Evolutionary conservation across 352 stramenopile species (phyloP).

Genomic region (Globisporangium parvum): DNA sequence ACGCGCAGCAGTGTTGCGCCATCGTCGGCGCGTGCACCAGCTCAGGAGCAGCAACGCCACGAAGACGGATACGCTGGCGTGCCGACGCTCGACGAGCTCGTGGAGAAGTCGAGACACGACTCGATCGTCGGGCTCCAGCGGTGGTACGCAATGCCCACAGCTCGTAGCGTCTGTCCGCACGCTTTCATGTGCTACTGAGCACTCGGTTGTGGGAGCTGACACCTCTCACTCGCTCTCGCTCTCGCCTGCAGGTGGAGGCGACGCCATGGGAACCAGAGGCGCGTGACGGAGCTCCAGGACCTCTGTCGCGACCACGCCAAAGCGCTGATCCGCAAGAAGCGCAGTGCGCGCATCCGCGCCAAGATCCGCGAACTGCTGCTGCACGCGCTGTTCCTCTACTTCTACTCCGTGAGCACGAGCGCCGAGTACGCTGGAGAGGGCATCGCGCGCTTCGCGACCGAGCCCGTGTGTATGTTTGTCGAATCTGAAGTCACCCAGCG

Average conservation of each 20-base stretch:
- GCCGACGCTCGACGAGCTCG: conserved; percentile 26
- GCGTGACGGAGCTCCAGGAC: conserved; percentile 25
- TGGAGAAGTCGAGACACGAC: conserved; percentile 32
- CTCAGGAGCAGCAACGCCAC: background rate
- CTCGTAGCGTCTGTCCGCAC: no score
- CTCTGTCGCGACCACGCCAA: conserved; percentile 23
- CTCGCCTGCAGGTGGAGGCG: conserved; percentile 24
- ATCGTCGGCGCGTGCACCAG: background rate
- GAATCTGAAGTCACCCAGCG: no score
- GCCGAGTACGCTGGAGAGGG: conserved; percentile 23
- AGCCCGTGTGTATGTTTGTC: conserved; percentile 20
- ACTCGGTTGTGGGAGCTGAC: background rate
- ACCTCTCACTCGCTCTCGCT: background rate
- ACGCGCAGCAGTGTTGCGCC: background rate
- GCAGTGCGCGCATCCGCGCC: conserved; percentile 25
- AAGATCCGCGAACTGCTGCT: conserved; percentile 45
- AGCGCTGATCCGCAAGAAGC: conserved; percentile 22
- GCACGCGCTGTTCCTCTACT: conserved; percentile 37
- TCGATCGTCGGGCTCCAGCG: conserved; percentile 33
- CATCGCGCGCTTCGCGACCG: conserved; percentile 28
- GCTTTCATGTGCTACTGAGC: background rate
- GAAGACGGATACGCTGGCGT: conserved; percentile 1
- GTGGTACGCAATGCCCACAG: conserved; percentile 22
- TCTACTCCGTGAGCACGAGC: conserved; percentile 31
- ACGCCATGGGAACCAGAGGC: conserved; percentile 23